phyloP scores from a whole-genome alignment of 2,329 filamentous ascomycete species.

The Trichophyton schoenleinii region DNA sequence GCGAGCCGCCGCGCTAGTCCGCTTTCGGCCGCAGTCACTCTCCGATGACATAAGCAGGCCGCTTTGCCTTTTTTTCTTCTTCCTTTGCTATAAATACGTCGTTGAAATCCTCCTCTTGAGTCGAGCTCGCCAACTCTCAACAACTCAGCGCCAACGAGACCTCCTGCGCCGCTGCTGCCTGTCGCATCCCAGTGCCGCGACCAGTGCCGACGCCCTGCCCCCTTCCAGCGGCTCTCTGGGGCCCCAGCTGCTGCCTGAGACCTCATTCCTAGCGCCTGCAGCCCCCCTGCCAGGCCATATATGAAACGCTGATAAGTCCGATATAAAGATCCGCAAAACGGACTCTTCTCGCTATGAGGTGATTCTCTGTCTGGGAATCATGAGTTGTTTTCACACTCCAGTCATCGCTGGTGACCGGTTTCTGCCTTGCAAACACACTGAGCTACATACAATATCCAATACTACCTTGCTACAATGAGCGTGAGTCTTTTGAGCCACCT shows the following conservation, averaged over 20 bases:
- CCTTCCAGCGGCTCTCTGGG: background rate
- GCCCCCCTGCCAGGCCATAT: background rate
- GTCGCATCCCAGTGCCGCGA: background rate
- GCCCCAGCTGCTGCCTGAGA: background rate
- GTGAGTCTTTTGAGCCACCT: slow-evolving; percentile 1
- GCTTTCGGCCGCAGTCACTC: background rate
- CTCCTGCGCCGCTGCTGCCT: background rate
- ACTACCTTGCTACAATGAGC: slow-evolving; percentile 8
- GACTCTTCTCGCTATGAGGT: slow-evolving; percentile 1
- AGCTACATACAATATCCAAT: background rate
- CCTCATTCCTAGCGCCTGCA: background rate
- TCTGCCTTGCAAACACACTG: slow-evolving; percentile 3
- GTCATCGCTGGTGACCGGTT: slow-evolving; percentile 10
- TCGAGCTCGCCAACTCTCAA: background rate
- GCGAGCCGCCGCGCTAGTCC: background rate
- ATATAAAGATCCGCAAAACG: background rate
- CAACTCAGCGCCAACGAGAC: background rate
- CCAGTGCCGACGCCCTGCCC: background rate
- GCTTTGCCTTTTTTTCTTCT: background rate
- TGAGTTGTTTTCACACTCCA: slow-evolving; percentile 9
- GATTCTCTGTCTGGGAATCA: slow-evolving; percentile 8
- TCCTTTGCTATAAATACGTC: background rate
- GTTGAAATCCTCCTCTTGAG: background rate
- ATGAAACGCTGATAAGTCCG: background rate
- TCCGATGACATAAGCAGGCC: background rate